Base-by-base conservation (phyloP, 2,329 filamentous ascomycete genomes). In the Fusarium bactridioides region DNA sequence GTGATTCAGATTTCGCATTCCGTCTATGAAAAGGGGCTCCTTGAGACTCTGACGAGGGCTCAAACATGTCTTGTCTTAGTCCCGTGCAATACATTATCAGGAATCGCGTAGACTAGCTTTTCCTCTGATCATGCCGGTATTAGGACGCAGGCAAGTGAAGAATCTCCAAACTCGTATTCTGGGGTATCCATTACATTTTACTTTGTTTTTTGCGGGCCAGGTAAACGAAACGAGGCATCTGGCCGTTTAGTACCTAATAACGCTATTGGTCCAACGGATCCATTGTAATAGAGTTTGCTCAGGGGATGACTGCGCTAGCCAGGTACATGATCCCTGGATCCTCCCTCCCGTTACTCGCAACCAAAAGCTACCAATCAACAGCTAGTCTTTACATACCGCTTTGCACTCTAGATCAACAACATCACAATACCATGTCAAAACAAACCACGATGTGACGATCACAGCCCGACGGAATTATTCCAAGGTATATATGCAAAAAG, bases 1-100 rank as follows among this genome's bases (percentile, higher is more conserved):
- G 47, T 67, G 62, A 74, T 58, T 57, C 55, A 64, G 41, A 55
- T 38, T 54, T 43, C 44, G 55, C 67, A 74, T 73, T 73, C 62
- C 47, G 40, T 41, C 29, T 40, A 25, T 29, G 35, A 41, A 41
- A 72, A 67, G 45, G 50, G 68, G 60, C 31, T 13, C 38, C 29
- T 29, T 54, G 21, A 29, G 35, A 38, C 38, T 37, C 25, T 48
- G 33, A 33, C 41, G 51, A 38, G 37, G 19, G 25, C 27, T 47
- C 51, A 64, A 50, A 25, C 38, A 37, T 62, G 61, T 16, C 29
- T 29, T 47, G 40, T 45, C 50, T 69, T 27, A 33, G n/a, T 40
- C 18, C 50, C 19, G 29, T 43, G 21, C 44, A 23, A 37, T 23
- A 25, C 23, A 55, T 23, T 35, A 41, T 48, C 16, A 15, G 35